These are phyloP conservation scores for Thalassiosira mediterranea DNA, from an alignment of 352 stramenopile genomes.

Conservation along the genomic window DNA sequence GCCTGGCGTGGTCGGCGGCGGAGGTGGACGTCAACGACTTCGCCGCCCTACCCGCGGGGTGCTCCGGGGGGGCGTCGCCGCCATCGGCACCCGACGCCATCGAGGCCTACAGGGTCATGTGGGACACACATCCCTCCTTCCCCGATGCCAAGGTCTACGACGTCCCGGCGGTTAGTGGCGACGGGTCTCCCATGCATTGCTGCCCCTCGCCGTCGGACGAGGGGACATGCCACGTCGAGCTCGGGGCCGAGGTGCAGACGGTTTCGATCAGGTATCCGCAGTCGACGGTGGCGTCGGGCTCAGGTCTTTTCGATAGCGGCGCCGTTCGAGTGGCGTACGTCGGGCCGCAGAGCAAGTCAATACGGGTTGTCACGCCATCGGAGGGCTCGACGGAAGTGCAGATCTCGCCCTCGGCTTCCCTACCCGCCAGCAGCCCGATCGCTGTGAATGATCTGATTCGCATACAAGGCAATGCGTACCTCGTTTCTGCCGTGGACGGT, in stretches of 20 bases:
- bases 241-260: conserved; percentile 91
- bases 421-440: conserved; percentile 42
- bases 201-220: conserved; percentile 43
- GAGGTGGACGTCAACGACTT: conserved; percentile 60
- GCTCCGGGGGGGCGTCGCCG: conserved; percentile 50
- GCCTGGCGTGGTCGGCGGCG: conserved; percentile 56
- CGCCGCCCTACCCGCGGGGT: conserved; percentile 40
- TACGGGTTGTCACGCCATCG: conserved; percentile 46
- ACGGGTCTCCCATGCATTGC: conserved; percentile 61
- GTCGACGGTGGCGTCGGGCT: conserved; percentile 57
- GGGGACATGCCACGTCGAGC: conserved; percentile 86
- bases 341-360: conserved; percentile 61
- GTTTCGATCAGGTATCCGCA: conserved; percentile 82
- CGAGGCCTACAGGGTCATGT: conserved; percentile 85
- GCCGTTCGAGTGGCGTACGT: conserved; percentile 85
- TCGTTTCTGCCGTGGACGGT: conserved; percentile 53
- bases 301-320: conserved; percentile 72
- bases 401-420: conserved; percentile 41
- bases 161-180: conserved; percentile 64
- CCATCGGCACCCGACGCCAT: conserved; percentile 87
- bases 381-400: conserved; percentile 48
- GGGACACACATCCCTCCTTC: conserved; percentile 87
- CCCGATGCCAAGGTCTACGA: conserved; percentile 69
- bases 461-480: conserved; percentile 61
- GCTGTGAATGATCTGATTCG: conserved; percentile 62